Evolutionary conservation across 441 rosid genomes (phyloP).

Genomic region (Lagerstroemia fauriei): DNA sequence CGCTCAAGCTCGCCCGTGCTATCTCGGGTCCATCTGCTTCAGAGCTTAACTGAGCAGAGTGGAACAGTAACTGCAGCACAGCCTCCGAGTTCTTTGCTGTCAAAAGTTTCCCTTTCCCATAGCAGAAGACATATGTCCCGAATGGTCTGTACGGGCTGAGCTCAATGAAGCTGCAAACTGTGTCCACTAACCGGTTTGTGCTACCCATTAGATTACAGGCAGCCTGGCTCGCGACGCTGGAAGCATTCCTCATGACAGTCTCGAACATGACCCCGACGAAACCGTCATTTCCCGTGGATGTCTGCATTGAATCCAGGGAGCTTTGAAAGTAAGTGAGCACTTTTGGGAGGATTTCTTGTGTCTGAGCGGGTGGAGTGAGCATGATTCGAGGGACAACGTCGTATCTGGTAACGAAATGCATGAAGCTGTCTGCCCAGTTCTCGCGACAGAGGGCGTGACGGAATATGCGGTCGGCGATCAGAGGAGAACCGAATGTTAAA

Average conservation of each 20-base stretch:
- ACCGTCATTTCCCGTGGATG: background rate
- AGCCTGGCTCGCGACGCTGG: slow-evolving; percentile 49
- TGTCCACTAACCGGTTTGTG: slow-evolving; percentile 54
- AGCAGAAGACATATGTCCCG: slow-evolving; percentile 67
- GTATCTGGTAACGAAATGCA: slow-evolving; percentile 58
- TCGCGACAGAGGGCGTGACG: slow-evolving; percentile 69
- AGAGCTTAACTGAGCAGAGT: slow-evolving; percentile 52
- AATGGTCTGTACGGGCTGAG: slow-evolving; percentile 75
- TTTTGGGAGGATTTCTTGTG: slow-evolving; percentile 32
- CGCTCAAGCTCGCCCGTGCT: slow-evolving; percentile 46
- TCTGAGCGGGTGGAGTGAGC: slow-evolving; percentile 54
- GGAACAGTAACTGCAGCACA: slow-evolving; percentile 67
- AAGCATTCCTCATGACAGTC: slow-evolving; percentile 46
- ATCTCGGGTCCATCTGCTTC: slow-evolving; percentile 32
- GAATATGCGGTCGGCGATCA: slow-evolving; percentile 59
- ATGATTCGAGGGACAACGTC: slow-evolving; percentile 71
- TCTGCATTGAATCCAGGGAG: slow-evolving; percentile 3
- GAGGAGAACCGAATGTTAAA: slow-evolving; percentile 83
- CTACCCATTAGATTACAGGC: slow-evolving; percentile 62
- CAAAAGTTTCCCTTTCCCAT: slow-evolving; percentile 48
- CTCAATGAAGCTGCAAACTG: slow-evolving; percentile 53
- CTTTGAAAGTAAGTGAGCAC: slow-evolving; percentile 40
- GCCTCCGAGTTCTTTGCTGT: slow-evolving; percentile 63
- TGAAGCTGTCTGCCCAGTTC: slow-evolving; percentile 60
- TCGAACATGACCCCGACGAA: slow-evolving; percentile 28